A percentile compares a stretch with the other conserved stretches of the same genome.
Conservation (phyloP, 352 stramenopile genomes). For the Globisporangium paroecandrum region DNA sequence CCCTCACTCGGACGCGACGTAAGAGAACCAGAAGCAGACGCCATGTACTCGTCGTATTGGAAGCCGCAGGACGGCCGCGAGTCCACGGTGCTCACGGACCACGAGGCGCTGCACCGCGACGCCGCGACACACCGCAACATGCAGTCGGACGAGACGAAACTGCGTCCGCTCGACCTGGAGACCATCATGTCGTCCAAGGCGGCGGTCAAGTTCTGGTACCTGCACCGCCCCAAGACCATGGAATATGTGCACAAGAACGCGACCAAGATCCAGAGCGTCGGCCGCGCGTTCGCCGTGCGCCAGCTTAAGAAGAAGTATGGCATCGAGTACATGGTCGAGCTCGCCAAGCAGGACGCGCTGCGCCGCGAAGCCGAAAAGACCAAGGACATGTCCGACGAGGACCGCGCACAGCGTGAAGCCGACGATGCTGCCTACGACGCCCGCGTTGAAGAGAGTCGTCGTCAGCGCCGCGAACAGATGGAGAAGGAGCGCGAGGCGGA, state of each 20-base stretch:
- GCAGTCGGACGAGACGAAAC: constrained; percentile 76
- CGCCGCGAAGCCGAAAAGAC: constrained; percentile 61
- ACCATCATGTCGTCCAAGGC: constrained; percentile 87
- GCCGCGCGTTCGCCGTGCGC: constrained; percentile 73
- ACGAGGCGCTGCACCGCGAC: constrained; percentile 81
- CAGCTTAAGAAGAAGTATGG: constrained; percentile 71
- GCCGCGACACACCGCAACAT: constrained; percentile 68
- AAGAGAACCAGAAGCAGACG: neutral
- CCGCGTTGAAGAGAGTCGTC: constrained; percentile 75
- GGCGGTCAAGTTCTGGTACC: constrained; percentile 88
- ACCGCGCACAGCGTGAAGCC: constrained; percentile 43
- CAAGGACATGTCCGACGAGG: constrained; percentile 59
- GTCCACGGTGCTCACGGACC: constrained; percentile 73
- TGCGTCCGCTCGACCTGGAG: constrained; percentile 80
- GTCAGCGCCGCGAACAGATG: constrained; percentile 73
- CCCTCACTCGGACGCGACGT: neutral
- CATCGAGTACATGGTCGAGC: constrained; percentile 75
- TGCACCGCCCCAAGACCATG: constrained; percentile 87
- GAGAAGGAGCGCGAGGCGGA: constrained; percentile 58
- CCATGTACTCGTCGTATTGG: constrained; percentile 88
- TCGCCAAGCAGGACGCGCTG: constrained; percentile 61
- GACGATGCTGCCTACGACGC: constrained; percentile 69
- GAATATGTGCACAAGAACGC: constrained; percentile 88
- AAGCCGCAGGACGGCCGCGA: constrained; percentile 70
- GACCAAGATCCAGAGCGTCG: constrained; percentile 82